These are phyloP conservation scores for Mycena pura DNA, from an alignment of 768 basidiomycete genomes.

Conservation along the genomic window DNA sequence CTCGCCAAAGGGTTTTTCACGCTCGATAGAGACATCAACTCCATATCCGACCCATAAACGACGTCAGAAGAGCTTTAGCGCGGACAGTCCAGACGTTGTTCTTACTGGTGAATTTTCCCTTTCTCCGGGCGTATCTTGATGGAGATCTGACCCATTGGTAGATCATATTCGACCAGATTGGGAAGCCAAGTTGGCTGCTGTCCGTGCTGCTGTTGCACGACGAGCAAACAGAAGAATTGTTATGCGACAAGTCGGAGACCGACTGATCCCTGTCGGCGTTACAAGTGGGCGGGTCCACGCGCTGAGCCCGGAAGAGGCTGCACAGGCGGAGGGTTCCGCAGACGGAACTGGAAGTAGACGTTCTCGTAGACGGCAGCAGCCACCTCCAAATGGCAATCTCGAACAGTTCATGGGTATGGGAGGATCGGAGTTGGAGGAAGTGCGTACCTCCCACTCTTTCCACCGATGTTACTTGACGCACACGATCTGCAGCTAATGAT, in stretches of 20 bases:
- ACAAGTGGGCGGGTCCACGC: slow-evolving; percentile 86
- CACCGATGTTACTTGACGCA: slow-evolving; percentile 19
- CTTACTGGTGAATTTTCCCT: slow-evolving; percentile 74
- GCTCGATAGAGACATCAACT: slow-evolving; percentile 41
- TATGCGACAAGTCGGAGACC: slow-evolving; percentile 98
- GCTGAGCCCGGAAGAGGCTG: slow-evolving; percentile 64
- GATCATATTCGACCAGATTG: slow-evolving; percentile 98
- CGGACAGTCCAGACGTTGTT: slow-evolving; percentile 88
- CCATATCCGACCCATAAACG: slow-evolving; percentile 64
- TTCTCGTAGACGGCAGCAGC: slow-evolving; percentile 60
- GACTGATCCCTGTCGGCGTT: slow-evolving; percentile 95
- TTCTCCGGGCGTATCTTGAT: not conserved
- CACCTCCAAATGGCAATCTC: slow-evolving; percentile 59
- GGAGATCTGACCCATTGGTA: slow-evolving; percentile 37
- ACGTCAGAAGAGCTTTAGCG: slow-evolving; percentile 88
- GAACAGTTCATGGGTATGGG: slow-evolving; percentile 76
- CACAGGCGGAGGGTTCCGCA: slow-evolving; percentile 49
- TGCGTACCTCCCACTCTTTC: slow-evolving; percentile 41
- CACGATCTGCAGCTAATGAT: slow-evolving; percentile 79
- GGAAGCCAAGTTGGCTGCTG: slow-evolving; percentile 94
- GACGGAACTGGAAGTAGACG: slow-evolving; percentile 57
- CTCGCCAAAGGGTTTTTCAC: slow-evolving; percentile 53
- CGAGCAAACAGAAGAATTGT: slow-evolving; percentile 95
- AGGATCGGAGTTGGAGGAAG: slow-evolving; percentile 94
- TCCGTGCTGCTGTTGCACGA: slow-evolving; percentile 94